Conservation (phyloP, 768 basidiomycete genomes). For the Trametes coccinea region DNA sequence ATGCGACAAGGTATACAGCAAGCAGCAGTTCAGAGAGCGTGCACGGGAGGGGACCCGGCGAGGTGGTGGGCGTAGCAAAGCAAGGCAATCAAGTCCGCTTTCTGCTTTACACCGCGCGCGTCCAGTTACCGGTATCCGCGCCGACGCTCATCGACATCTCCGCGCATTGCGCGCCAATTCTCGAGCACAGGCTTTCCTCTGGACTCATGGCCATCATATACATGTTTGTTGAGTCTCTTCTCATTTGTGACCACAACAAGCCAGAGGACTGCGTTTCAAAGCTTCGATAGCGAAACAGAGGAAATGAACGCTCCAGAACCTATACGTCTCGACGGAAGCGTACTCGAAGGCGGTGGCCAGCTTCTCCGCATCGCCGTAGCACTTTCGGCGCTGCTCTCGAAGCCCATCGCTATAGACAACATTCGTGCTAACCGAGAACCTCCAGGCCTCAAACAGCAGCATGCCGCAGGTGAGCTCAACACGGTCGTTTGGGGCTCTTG, state of each 20-base stretch:
- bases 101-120: not conserved
- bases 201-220: not conserved
- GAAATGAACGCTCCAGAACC: not conserved
- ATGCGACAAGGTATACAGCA: constrained; percentile 15
- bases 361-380: constrained; percentile 69
- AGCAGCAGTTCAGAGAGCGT: not conserved
- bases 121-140: constrained; percentile 4
- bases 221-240: not conserved
- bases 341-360: constrained; percentile 65
- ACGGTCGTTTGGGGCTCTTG: too few species aligned
- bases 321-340: constrained; percentile 41
- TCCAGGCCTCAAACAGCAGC: constrained; percentile 72
- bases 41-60: constrained; percentile 2
- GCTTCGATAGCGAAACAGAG: not conserved
- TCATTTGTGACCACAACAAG: too few species aligned
- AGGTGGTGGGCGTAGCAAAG: constrained; percentile 4
- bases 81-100: not conserved
- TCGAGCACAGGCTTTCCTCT: too few species aligned
- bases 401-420: constrained; percentile 58
- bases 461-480: constrained; percentile 55
- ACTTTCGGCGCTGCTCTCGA: constrained; percentile 63
- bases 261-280: not conserved
- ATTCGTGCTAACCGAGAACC: constrained; percentile 58
- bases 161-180: not conserved
- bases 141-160: not conserved